Evolutionary conservation across 768 basidiomycete species (phyloP), one percentile per base, ranked within the genome.

Genomic region (Crepidotus variabilis): DNA sequence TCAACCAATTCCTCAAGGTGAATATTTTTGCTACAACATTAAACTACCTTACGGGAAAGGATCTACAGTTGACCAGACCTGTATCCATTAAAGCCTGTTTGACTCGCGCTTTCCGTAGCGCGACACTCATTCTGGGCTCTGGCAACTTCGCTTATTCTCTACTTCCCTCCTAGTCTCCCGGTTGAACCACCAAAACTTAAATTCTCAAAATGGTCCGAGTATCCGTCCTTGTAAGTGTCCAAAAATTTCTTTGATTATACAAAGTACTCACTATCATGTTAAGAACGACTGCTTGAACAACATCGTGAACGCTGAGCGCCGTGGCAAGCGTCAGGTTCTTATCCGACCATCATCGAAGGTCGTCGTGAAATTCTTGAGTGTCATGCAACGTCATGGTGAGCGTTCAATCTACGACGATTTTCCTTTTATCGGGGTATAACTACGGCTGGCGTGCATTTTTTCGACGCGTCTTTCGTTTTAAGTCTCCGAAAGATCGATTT

Each of bases 241-340:
- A 4, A 3, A 11, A 4, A 13, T 18, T 14, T 33, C 13, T 16
- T 13, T 46, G 4, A 23, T 53, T 16, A 16, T 11, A 23, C 11
- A n/a, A 5, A 11, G 6, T 36, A 14, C 21, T 46, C 36, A 59
- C 65, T 13, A 63, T 50, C 2, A 36, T 52, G 7, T 22, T 0
- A 50, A 79, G 78, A 80, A 80, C 63, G 79, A 80, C 68, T 78
- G 75, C 73, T 67, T 81, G 85, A 98, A 96, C 86, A 96, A 92
- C 85, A 97, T 98, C 64, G 93, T 97, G 87, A 99, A 99, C 65
- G 97, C 97, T 69, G 97, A 98, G 82, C 93, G 94, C 72, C 92
- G 94, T 70, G 97, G 97, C 69, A 99, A 99, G 82, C 93, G 97
- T 68, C 97, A 99, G 79, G 97, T 99, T 60, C 88, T 99, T 67